These are phyloP conservation scores for Brassica rapa DNA, from an alignment of 345 rosid genomes.

Conservation along the genomic window DNA sequence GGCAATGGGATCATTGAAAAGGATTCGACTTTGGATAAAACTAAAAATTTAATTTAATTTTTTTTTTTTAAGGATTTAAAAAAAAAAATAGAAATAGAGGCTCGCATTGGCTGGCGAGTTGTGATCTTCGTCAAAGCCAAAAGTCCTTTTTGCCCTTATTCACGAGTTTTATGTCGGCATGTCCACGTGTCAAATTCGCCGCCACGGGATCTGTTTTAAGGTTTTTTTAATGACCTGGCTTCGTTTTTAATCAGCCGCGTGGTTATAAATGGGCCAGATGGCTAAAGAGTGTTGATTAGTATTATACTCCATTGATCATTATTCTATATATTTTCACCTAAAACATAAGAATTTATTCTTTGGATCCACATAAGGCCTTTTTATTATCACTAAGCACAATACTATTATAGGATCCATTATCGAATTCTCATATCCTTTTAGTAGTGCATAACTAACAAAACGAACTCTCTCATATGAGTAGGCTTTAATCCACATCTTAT, in stretches of 20 bases:
- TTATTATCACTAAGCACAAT: not conserved
- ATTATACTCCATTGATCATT: not conserved
- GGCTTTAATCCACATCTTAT: slow-evolving; percentile 12
- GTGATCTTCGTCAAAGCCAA: not conserved
- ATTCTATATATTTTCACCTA: not conserved
- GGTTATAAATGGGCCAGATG: not conserved
- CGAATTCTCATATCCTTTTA: no score
- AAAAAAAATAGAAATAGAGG: slow-evolving; percentile 15
- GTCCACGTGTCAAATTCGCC: not conserved
- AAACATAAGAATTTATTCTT: not conserved
- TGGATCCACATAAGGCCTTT: not conserved
- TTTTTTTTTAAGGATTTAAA: slow-evolving; percentile 17
- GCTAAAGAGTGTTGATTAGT: no score
- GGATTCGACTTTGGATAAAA: slow-evolving; percentile 11
- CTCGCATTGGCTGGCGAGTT: slow-evolving; percentile 14
- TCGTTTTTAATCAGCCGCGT: not conserved
- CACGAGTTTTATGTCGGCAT: slow-evolving; percentile 22
- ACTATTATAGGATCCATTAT: not conserved
- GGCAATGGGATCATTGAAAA: slow-evolving; percentile 19
- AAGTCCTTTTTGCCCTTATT: slow-evolving; percentile 25
- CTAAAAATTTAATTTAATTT: not conserved
- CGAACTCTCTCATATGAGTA: not conserved
- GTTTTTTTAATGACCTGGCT: not conserved
- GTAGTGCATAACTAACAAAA: not conserved
- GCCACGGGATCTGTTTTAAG: slow-evolving; percentile 19